Percentiles rank a stretch among this genome's conserved stretches.
phyloP scores from a whole-genome alignment of 208 protist genomes.

The Herpetomonas muscarum region DNA sequence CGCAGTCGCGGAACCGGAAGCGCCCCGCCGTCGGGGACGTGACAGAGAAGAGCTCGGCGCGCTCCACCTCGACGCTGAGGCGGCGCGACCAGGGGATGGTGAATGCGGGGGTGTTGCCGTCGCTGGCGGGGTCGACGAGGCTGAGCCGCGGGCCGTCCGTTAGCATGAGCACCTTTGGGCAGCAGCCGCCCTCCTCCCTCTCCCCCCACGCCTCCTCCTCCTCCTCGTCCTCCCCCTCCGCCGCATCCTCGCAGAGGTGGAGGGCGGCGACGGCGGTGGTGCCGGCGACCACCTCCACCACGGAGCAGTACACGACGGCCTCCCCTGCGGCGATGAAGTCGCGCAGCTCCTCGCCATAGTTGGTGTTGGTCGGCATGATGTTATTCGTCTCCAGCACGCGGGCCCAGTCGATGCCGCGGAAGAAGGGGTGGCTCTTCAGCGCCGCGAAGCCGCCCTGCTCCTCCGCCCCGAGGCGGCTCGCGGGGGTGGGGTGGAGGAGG shows the following conservation, averaged over 20 bases:
- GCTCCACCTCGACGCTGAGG: conserved; percentile 29
- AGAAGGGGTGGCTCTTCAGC: conserved; percentile 88
- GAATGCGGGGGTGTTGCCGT: conserved; percentile 12
- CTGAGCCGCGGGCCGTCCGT: conserved; percentile 68
- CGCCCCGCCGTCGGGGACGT: conserved; percentile 1
- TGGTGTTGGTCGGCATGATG: conserved; percentile 30
- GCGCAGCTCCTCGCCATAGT: conserved; percentile 37
- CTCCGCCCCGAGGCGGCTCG: conserved; percentile 63
- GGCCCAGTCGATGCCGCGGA: conserved; percentile 66
- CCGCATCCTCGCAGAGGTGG: not conserved
- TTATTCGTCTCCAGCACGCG: conserved; percentile 36
- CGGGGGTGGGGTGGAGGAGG: conserved; percentile 63
- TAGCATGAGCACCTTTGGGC: conserved; percentile 41
- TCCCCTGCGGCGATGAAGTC: conserved; percentile 40
- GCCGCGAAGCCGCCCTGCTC: conserved; percentile 62
- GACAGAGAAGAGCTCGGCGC: conserved; percentile 29
- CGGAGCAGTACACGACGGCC: conserved; percentile 47
- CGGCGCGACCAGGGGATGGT: conserved; percentile 30
- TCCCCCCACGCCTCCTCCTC: not conserved
- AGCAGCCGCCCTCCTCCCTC: not conserved
- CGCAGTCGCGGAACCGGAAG: conserved; percentile 31
- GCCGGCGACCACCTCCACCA: conserved; percentile 21
- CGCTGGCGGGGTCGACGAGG: conserved; percentile 32
- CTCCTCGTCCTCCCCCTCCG: not conserved
- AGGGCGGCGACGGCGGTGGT: conserved; percentile 1